phyloP scores from a whole-genome alignment of 208 protist genomes.

The Trypanosoma rangeli region DNA sequence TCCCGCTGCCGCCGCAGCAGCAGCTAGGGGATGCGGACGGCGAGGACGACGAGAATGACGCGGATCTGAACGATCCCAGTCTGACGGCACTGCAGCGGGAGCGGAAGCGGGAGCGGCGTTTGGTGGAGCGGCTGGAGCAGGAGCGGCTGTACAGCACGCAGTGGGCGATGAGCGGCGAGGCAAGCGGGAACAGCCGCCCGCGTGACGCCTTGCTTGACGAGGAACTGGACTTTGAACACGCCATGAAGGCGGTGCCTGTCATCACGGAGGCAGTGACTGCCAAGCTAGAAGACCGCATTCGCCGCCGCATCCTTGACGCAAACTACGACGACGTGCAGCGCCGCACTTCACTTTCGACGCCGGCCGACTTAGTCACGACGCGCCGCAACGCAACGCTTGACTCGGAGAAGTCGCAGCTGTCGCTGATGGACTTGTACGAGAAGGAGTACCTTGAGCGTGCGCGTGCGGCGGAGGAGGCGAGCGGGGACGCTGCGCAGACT shows the following conservation, averaged over 20 bases:
- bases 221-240: constrained; percentile 87
- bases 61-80: constrained; percentile 55
- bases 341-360: constrained; percentile 39
- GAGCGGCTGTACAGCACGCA: constrained; percentile 69
- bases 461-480: constrained; percentile 60
- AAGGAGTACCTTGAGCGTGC: constrained; percentile 87
- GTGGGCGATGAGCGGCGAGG: constrained; percentile 89
- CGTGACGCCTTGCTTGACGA: constrained; percentile 87
- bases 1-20: not conserved
- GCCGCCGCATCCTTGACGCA: constrained; percentile 71
- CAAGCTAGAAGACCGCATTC: constrained; percentile 87
- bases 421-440: constrained; percentile 91
- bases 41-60: constrained; percentile 61
- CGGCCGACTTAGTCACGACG: constrained; percentile 62
- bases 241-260: constrained; percentile 84
- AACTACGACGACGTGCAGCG: constrained; percentile 87
- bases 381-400: constrained; percentile 58
- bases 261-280: constrained; percentile 83
- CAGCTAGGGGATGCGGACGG: constrained; percentile 16
- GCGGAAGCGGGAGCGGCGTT: constrained; percentile 62
- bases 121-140: constrained; percentile 74
- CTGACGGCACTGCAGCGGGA: constrained; percentile 76
- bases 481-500: constrained; percentile 25
- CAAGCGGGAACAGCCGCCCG: constrained; percentile 64
- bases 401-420: constrained; percentile 88